Conservation (phyloP, 176 grass and related monocot genomes). For the Phragmites australis region DNA sequence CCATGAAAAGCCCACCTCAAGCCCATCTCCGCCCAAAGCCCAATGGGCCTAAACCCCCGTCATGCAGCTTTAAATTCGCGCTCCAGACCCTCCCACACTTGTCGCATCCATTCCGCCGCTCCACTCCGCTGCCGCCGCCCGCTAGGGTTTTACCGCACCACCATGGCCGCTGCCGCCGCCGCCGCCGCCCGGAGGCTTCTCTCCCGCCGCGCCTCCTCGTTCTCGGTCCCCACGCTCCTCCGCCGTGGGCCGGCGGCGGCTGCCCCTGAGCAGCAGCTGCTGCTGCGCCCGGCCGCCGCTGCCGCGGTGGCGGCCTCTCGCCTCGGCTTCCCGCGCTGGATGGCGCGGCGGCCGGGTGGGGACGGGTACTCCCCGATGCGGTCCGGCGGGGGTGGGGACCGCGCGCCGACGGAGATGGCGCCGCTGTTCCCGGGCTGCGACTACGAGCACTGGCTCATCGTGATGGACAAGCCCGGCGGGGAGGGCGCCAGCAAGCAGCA, state of each 20-base stretch:
- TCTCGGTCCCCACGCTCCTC: conserved; percentile 32
- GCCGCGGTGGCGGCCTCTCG: conserved; percentile 29
- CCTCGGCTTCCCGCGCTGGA: conserved; percentile 47
- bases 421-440: conserved; percentile 80
- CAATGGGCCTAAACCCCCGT: conserved; percentile 3
- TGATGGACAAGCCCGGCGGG: conserved; percentile 77
- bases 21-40: neutral
- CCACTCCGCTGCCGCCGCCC: neutral
- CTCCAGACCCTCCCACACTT: neutral
- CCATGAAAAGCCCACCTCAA: neutral
- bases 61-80: conserved; percentile 35
- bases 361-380: conserved; percentile 38
- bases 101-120: conserved; percentile 10
- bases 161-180: conserved; percentile 42
- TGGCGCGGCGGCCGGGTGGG: conserved; percentile 50
- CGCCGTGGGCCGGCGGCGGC: conserved; percentile 2
- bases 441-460: conserved; percentile 86
- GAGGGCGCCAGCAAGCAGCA: conserved; percentile 69
- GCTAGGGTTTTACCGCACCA: conserved; percentile 55
- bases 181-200: conserved; percentile 55
- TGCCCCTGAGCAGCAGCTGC: conserved; percentile 31
- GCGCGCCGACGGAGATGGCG: conserved; percentile 56
- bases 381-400: conserved; percentile 34
- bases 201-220: conserved; percentile 43
- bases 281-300: conserved; percentile 35